Percentiles rank a stretch among this genome's conserved stretches.
Evolutionary conservation across 1,139 yeast species (phyloP).

Genomic region (Yamadazyma jaroonii): DNA sequence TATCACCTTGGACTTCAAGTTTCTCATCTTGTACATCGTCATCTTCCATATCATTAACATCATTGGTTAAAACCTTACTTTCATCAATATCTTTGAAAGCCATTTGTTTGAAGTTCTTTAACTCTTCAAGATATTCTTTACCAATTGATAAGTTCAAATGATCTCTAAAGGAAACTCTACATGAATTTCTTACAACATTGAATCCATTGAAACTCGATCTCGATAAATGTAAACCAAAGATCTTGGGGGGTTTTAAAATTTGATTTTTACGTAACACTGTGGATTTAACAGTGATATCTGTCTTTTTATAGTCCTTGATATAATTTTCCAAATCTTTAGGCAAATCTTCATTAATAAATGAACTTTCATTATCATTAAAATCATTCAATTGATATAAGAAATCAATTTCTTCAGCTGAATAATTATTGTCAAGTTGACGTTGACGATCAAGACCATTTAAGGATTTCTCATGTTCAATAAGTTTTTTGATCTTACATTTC

Average conservation of each 20-base stretch:
- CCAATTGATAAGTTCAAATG: conserved; percentile 51
- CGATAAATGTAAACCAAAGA: conserved; percentile 75
- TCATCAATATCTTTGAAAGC: conserved; percentile 18
- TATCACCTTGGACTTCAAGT: conserved; percentile 35
- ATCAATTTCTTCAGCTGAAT: conserved; percentile 15
- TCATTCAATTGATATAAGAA: conserved; percentile 26
- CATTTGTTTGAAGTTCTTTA: conserved; percentile 32
- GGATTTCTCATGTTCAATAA: conserved; percentile 34
- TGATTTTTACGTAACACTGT: conserved; percentile 65
- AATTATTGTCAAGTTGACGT: conserved; percentile 4
- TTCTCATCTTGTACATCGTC: conserved; percentile 43
- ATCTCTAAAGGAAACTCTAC: conserved; percentile 68
- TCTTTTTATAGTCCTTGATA: conserved; percentile 43
- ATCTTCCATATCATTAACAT: conserved; percentile 45
- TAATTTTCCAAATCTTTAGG: conserved; percentile 41
- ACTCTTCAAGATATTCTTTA: conserved; percentile 37
- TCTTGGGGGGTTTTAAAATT: conserved; percentile 64
- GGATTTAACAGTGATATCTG: conserved; percentile 52
- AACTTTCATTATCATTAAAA: conserved; percentile 25
- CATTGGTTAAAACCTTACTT: conserved; percentile 38
- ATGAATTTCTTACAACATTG: conserved; percentile 69
- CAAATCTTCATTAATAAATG: conserved; percentile 64
- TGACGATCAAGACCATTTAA: conserved; percentile 1
- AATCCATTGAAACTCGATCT: conserved; percentile 77
- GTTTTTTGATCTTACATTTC: conserved; percentile 57